Conservation (phyloP, 169 alveolate species). For the Cystoisospora suis region DNA sequence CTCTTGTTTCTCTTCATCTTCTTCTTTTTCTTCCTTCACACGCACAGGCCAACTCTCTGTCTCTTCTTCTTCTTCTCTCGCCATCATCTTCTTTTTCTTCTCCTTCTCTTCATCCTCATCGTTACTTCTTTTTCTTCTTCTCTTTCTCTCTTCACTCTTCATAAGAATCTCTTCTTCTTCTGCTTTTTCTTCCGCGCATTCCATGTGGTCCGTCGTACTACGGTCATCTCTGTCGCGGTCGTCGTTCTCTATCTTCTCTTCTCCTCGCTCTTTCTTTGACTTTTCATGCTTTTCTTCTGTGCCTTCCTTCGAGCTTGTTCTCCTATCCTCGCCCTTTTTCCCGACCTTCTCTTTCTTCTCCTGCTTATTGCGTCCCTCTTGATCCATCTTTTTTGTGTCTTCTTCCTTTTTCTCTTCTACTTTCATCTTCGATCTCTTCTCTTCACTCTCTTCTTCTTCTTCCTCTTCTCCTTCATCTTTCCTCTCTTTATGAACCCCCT, state of each 20-base stretch:
- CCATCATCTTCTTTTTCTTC: not conserved
- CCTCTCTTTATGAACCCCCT: not conserved
- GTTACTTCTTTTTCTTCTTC: not conserved
- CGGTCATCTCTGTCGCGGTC: no score
- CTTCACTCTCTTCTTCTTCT: not conserved
- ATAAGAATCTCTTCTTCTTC: no score
- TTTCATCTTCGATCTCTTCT: not conserved
- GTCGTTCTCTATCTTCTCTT: no score
- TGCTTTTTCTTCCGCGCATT: no score
- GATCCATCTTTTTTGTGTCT: not conserved
- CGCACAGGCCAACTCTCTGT: not conserved
- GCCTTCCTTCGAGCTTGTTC: not conserved
- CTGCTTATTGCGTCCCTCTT: not conserved
- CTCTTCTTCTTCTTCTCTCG: not conserved
- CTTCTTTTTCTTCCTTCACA: not conserved
- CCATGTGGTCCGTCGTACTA: no score
- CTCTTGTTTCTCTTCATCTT: not conserved
- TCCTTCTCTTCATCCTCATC: not conserved
- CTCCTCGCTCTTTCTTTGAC: not conserved
- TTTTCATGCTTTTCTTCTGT: not conserved
- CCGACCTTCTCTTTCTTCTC: not conserved
- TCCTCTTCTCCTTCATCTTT: not conserved
- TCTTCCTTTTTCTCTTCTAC: not conserved
- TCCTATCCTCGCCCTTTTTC: not conserved
- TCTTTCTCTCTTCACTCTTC: not conserved